Evolutionary conservation across 2,329 filamentous ascomycete species (phyloP).

Genomic region (Sporothrix pallida): DNA sequence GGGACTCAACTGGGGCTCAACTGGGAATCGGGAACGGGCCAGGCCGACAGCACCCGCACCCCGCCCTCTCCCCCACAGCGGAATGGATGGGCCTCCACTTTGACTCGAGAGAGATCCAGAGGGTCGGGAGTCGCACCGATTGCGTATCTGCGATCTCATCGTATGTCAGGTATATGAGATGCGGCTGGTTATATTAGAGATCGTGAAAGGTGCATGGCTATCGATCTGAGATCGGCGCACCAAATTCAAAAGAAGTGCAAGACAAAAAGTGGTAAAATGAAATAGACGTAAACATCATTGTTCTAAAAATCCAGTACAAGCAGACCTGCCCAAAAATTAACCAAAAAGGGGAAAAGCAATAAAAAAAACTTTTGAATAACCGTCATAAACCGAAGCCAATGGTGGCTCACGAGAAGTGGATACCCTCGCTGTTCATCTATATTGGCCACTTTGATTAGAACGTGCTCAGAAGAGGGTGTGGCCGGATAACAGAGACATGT

Average conservation of each 20-base stretch:
- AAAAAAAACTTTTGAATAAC: not conserved
- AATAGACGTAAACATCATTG: conserved; percentile 10
- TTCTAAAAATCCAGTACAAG: conserved; percentile 6
- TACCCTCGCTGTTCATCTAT: conserved; percentile 35
- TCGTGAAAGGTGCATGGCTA: not conserved
- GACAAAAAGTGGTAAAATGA: not conserved
- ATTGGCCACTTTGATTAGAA: conserved; percentile 8
- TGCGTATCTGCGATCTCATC: not conserved
- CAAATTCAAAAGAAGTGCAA: not conserved
- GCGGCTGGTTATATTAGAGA: not conserved
- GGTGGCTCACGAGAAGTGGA: conserved; percentile 13
- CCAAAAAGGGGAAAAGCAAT: not conserved
- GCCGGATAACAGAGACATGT: conserved; percentile 13
- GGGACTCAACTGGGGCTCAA: too few relatives aligned
- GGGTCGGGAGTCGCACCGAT: conserved; percentile 7
- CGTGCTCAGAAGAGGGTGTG: not conserved
- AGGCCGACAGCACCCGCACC: conserved; percentile 4
- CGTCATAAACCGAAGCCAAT: not conserved
- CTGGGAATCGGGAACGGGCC: conserved; percentile 9
- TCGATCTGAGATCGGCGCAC: not conserved
- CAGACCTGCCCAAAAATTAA: not conserved
- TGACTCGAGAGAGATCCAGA: conserved; percentile 1
- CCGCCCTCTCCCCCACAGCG: not conserved
- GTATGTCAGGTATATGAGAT: not conserved
- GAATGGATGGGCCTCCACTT: conserved; percentile 4